Base-by-base conservation (phyloP, 2,329 filamentous ascomycete genomes). In the Lachnellula subtilissima region DNA sequence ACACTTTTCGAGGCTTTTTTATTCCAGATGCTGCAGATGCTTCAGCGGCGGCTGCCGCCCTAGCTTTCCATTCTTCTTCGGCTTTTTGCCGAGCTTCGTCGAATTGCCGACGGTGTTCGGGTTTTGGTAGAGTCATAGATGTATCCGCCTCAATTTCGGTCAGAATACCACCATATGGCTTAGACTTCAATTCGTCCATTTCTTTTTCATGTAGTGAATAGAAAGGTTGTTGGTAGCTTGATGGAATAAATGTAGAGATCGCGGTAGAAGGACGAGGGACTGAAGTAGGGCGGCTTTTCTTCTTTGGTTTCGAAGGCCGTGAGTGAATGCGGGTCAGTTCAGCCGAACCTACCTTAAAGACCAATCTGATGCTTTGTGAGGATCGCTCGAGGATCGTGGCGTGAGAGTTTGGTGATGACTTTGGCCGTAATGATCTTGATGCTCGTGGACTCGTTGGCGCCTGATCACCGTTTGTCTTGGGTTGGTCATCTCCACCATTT, bases 101-200 rank as follows among this genome's bases (percentile, higher is more conserved):
- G 65, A 99, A 99, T 9, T 86, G 85, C 60, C 88, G 86, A 48
- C 93, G 85, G 70, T 99, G 94, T 52, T 86, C 82, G 46, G 86
- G 81, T 36, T 84, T 82, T 0, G 94, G 94, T 40, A 96, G 79
- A 0, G 94, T 97, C 66, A 89, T 89, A 2, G 88, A 86, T 0
- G 94, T 99, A 67, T 97, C 93, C 1, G 92, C 92, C 70, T 99
- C 93, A 0, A 80, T 79, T 71, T 97, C 93, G 0, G 83, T 89
- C 28, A 99, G 78, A 51, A 99, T 96, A 1, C 94, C 94, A 28
- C 94, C 94, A 63, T 97, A 99, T 0, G 94, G 94, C 70, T 96
- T 97, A 50, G 88, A 88, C 70, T 95, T 96, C 40, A 85, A 77
- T 66, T 97, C 92, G 57, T 97, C 92, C 17, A 85, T 85, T 64